These are phyloP conservation scores for Penicillium sp. DNA, from an alignment of 2,329 filamentous ascomycete genomes.

Conservation along the genomic window DNA sequence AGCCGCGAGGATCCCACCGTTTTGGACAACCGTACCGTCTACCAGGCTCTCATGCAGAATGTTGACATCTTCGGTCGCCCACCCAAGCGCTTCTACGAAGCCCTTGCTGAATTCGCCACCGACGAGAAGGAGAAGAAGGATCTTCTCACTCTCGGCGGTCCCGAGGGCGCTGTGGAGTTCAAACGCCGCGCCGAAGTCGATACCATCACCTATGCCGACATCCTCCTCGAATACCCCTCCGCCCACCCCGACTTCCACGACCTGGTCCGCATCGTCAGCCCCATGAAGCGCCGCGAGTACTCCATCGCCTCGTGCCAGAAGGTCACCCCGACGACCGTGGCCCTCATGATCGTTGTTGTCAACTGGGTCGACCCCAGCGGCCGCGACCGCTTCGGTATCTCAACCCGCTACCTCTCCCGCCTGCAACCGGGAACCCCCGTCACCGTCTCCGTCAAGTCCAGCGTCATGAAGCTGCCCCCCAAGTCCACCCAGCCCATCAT, in stretches of 20 bases:
- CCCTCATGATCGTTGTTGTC: slow-evolving; percentile 96
- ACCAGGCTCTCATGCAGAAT: slow-evolving; percentile 89
- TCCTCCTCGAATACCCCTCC: slow-evolving; percentile 86
- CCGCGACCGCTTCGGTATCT: slow-evolving; percentile 88
- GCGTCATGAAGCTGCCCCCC: slow-evolving; percentile 96
- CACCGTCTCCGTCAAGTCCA: slow-evolving; percentile 94
- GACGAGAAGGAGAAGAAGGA: slow-evolving; percentile 83
- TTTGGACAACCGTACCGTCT: slow-evolving; percentile 87
- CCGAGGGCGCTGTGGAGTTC: slow-evolving; percentile 85
- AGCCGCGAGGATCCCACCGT: slow-evolving; percentile 76
- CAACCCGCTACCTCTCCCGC: slow-evolving; percentile 83
- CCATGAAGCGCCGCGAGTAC: slow-evolving; percentile 96
- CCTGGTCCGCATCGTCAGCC: slow-evolving; percentile 82
- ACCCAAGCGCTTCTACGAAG: slow-evolving; percentile 97
- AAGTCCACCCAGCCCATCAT: slow-evolving; percentile 91
- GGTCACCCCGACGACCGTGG: slow-evolving; percentile 85
- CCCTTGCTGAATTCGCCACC: slow-evolving; percentile 81
- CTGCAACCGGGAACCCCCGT: slow-evolving; percentile 77
- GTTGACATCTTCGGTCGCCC: slow-evolving; percentile 96
- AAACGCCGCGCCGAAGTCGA: slow-evolving; percentile 91
- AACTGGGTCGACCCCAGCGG: slow-evolving; percentile 90
- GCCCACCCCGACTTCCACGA: slow-evolving; percentile 89
- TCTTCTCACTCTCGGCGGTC: slow-evolving; percentile 75
- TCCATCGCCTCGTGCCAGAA: slow-evolving; percentile 98
- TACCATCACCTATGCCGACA: slow-evolving; percentile 86